Percentiles rank a stretch among this genome's conserved stretches.
These are phyloP conservation scores for Pythium guiyangense DNA, from an alignment of 352 stramenopile species.

Conservation along the genomic window DNA sequence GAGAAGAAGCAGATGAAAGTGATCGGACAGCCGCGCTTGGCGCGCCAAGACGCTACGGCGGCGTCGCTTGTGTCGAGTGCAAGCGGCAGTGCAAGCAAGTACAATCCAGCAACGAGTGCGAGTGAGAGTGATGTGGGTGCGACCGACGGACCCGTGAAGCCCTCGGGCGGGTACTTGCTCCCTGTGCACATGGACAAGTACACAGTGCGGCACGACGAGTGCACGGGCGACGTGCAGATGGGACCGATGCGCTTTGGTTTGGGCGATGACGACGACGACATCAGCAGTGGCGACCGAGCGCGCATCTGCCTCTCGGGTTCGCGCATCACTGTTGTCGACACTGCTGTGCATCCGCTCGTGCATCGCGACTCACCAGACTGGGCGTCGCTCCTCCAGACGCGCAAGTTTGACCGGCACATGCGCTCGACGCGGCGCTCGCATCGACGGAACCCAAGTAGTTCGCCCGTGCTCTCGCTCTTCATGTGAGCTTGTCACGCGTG, in stretches of 20 bases:
- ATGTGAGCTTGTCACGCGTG: not conserved
- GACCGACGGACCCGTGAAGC: slow-evolving; percentile 8
- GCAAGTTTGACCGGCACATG: slow-evolving; percentile 78
- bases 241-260: slow-evolving; percentile 1
- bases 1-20: slow-evolving; percentile 65
- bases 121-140: not conserved
- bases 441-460: slow-evolving; percentile 31
- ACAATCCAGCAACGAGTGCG: not conserved
- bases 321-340: slow-evolving; percentile 6
- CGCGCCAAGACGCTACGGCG: slow-evolving; percentile 29
- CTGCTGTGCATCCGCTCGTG: not conserved
- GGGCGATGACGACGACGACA: not conserved
- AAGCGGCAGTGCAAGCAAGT: not conserved
- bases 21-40: slow-evolving; percentile 43
- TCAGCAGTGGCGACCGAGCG: not conserved
- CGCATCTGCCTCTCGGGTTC: not conserved
- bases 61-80: not conserved
- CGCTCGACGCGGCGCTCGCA: slow-evolving; percentile 52
- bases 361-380: slow-evolving; percentile 22
- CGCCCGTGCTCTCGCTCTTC: slow-evolving; percentile 25
- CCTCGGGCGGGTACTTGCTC: slow-evolving; percentile 38
- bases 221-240: slow-evolving; percentile 1
- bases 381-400: slow-evolving; percentile 36
- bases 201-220: slow-evolving; percentile 21
- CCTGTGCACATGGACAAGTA: slow-evolving; percentile 51